These are phyloP conservation scores for Lentinula lateritia DNA, from an alignment of 768 basidiomycete species.

Conservation along the genomic window DNA sequence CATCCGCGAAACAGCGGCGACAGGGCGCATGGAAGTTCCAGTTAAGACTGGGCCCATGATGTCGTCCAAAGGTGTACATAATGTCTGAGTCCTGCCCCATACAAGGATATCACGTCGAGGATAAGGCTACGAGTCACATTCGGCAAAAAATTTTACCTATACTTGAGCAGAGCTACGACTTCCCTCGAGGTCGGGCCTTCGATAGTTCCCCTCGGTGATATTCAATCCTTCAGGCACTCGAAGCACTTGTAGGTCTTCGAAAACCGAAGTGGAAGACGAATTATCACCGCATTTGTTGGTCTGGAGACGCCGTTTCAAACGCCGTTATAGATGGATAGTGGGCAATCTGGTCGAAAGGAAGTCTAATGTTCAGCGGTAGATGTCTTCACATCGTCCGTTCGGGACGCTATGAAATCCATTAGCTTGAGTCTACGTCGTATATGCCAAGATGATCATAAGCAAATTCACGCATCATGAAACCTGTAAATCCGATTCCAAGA, in stretches of 20 bases:
- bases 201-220: not conserved
- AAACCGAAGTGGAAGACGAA: not conserved
- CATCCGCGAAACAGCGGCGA: not conserved
- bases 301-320: not conserved
- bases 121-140: too few relatives aligned
- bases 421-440: not conserved
- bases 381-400: not conserved
- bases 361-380: not conserved
- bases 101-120: too few relatives aligned
- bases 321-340: not conserved
- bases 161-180: too few relatives aligned
- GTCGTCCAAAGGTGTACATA: not conserved
- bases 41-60: too few relatives aligned
- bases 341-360: too few relatives aligned
- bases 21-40: not conserved
- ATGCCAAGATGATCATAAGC: too few relatives aligned
- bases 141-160: too few relatives aligned
- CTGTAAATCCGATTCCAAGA: too few relatives aligned
- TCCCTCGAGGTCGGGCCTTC: too few relatives aligned
- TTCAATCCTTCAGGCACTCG: not conserved
- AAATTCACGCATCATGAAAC: too few relatives aligned
- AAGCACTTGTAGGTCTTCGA: not conserved
- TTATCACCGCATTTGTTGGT: not conserved
- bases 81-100: not conserved
- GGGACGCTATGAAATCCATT: not conserved